These are phyloP conservation scores for Dothistroma pini DNA, from an alignment of 2,329 filamentous ascomycete genomes.

Conservation along the genomic window DNA sequence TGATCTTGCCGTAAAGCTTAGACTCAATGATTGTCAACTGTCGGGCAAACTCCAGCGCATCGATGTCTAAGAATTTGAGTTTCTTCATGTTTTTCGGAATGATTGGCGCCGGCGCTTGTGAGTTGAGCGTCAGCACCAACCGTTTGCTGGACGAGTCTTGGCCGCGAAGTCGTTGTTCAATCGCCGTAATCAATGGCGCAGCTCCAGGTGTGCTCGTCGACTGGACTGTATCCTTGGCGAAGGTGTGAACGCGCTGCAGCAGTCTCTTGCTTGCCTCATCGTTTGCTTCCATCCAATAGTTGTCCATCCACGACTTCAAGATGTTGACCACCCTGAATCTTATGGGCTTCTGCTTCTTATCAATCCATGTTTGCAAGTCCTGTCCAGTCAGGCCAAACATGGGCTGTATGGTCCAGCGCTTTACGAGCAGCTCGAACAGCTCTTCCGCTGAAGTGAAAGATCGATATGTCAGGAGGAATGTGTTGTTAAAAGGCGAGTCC, in stretches of 20 bases:
- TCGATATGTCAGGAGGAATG: conserved; percentile 92
- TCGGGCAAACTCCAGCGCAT: conserved; percentile 92
- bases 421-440: conserved; percentile 87
- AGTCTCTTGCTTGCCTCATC: conserved; percentile 79
- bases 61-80: conserved; percentile 96
- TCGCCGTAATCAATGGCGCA: conserved; percentile 73
- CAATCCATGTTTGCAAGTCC: conserved; percentile 84
- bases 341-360: conserved; percentile 93
- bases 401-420: conserved; percentile 88
- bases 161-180: conserved; percentile 84
- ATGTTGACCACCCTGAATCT: conserved; percentile 97
- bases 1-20: conserved; percentile 90
- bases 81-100: conserved; percentile 99
- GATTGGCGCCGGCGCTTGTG: conserved; percentile 78
- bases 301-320: conserved; percentile 96
- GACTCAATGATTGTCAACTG: conserved; percentile 98
- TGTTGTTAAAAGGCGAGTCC: conserved; percentile 94
- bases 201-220: conserved; percentile 91
- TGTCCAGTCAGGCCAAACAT: conserved; percentile 70
- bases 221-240: conserved; percentile 87
- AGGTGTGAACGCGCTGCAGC: conserved; percentile 83
- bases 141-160: conserved; percentile 83
- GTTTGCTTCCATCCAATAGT: conserved; percentile 96
- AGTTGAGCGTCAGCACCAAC: conserved; percentile 77
- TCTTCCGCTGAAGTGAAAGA: conserved; percentile 91